These are phyloP conservation scores for Gossypium turneri DNA, from an alignment of 345 rosid genomes.

Conservation along the genomic window DNA sequence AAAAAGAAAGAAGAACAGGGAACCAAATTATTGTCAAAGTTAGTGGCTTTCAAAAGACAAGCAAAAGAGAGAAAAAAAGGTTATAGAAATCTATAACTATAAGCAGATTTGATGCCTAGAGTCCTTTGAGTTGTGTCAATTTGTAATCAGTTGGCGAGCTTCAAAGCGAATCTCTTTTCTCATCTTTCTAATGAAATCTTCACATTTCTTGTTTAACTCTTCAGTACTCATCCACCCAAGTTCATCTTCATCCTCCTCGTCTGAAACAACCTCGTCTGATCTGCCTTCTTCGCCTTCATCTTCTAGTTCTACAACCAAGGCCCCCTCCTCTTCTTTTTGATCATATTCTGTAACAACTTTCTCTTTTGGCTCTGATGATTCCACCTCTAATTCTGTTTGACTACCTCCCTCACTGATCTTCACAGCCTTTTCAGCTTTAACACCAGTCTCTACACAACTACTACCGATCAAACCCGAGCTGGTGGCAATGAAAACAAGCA, in stretches of 20 bases:
- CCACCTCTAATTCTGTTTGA: slow-evolving; percentile 68
- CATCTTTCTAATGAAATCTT: slow-evolving; percentile 63
- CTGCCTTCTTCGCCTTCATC: slow-evolving; percentile 23
- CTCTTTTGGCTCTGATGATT: slow-evolving; percentile 35
- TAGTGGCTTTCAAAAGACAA: slow-evolving; percentile 7
- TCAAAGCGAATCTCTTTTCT: slow-evolving; percentile 35
- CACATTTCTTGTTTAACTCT: slow-evolving; percentile 66
- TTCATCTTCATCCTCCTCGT: slow-evolving; percentile 19
- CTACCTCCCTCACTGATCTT: slow-evolving; percentile 43
- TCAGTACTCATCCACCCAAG: slow-evolving; percentile 39
- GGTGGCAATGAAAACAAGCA: slow-evolving; percentile 43
- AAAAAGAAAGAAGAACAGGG: not conserved
- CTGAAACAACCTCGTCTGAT: slow-evolving; percentile 8
- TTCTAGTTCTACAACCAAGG: slow-evolving; percentile 6
- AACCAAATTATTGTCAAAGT: not conserved
- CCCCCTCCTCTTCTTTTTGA: slow-evolving; percentile 11
- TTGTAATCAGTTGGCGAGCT: not conserved
- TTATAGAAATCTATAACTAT: not conserved
- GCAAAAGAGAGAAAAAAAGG: not conserved
- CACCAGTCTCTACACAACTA: slow-evolving; percentile 12
- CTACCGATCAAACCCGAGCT: slow-evolving; percentile 35
- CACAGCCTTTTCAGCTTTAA: slow-evolving; percentile 16
- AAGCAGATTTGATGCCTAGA: not conserved
- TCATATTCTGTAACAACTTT: slow-evolving; percentile 15
- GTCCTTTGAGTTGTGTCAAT: not conserved